Evolutionary conservation across 1,139 yeast genomes (phyloP), one percentile per base, ranked within the genome.

Genomic region (Protomyces gravidus): DNA sequence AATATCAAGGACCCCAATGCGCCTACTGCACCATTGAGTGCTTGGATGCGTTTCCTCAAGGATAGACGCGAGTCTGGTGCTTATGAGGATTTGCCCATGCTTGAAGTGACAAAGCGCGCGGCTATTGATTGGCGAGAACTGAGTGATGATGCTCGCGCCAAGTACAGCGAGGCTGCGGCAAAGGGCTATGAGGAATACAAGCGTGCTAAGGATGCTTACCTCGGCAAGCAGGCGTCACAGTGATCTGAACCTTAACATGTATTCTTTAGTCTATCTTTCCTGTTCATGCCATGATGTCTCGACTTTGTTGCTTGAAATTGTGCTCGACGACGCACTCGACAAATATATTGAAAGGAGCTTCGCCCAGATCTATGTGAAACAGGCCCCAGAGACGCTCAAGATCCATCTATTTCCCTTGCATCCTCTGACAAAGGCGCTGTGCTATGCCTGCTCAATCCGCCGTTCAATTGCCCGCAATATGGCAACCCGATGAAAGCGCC

Each of bases 401-500:
- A n/a, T n/a, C n/a, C n/a, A n/a, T n/a, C n/a, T n/a, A n/a, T n/a
- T n/a, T n/a, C n/a, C n/a, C n/a, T n/a, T n/a, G n/a, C n/a, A n/a
- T n/a, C n/a, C n/a, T n/a, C n/a, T n/a, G n/a, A n/a, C n/a, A n/a
- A n/a, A n/a, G n/a, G n/a, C n/a, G n/a, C n/a, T n/a, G n/a, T n/a
- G n/a, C n/a, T n/a, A n/a, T n/a, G n/a, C n/a, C n/a, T n/a, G n/a
- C n/a, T n/a, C n/a, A n/a, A n/a, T n/a, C n/a, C n/a, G n/a, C n/a
- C n/a, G n/a, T n/a, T n/a, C n/a, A n/a, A n/a, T n/a, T 15, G 4
- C 13, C 36, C 36, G 36, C 36, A 13, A 30, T 30, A 45, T 92
- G 98, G 98, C 95, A 90, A 70, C 80, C 83, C 1, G 97, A 92
- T 70, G 77, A 75, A 4, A 82, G 76, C 4, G 86, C 76, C 1